Percentiles rank a stretch among this genome's conserved stretches.
Conservation (phyloP, 2,329 filamentous ascomycete genomes). For the Aspergillus transmontanensis region DNA sequence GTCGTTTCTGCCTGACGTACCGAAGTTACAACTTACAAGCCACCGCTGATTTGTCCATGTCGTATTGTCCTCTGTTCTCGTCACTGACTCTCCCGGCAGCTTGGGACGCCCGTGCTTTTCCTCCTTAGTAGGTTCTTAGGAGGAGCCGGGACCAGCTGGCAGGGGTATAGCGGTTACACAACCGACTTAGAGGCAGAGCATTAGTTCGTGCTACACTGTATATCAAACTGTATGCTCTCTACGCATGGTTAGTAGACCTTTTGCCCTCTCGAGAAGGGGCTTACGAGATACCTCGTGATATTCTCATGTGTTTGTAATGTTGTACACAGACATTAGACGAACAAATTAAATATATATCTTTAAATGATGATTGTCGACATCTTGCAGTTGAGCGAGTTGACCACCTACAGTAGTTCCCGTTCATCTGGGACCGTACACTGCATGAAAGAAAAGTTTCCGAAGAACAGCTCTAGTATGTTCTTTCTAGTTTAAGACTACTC, state of each 20-base stretch:
- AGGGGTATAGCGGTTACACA: neutral
- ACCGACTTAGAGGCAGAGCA: neutral
- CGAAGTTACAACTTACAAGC: neutral
- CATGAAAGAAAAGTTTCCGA: constrained; percentile 19
- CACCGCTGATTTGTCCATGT: constrained; percentile 3
- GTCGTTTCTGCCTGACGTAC: constrained; percentile 1
- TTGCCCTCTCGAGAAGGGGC: neutral
- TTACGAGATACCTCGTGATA: neutral
- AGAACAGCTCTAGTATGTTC: neutral
- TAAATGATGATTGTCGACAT: neutral
- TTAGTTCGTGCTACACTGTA: neutral
- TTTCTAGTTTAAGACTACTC: neutral
- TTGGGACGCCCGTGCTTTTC: constrained; percentile 27
- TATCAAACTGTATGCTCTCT: neutral
- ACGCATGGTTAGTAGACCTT: neutral
- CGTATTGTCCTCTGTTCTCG: neutral
- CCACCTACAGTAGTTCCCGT: constrained; percentile 9
- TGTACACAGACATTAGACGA: neutral
- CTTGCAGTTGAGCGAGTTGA: neutral
- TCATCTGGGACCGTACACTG: constrained; percentile 11
- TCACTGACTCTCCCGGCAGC: constrained; percentile 14
- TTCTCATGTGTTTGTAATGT: neutral
- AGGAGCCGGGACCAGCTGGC: constrained; percentile 2
- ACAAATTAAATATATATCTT: neutral
- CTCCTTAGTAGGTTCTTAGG: constrained; percentile 2